Evolutionary conservation across 2,329 filamentous ascomycete species (phyloP).

Genomic region (Colletotrichum caudatum): DNA sequence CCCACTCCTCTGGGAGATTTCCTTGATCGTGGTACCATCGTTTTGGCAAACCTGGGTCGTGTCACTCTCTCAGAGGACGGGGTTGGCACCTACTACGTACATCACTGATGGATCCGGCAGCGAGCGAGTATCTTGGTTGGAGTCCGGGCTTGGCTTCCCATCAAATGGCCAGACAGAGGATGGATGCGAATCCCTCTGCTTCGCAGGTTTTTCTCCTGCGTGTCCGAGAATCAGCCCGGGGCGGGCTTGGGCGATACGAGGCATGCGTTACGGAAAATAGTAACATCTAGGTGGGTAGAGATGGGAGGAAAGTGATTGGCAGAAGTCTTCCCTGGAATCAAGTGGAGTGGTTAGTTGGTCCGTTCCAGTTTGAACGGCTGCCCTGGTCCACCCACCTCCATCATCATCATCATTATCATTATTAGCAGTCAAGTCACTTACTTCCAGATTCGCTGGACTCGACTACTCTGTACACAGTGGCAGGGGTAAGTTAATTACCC

Average conservation of each 20-base stretch:
- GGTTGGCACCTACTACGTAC: background rate
- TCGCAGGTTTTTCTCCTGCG: constrained; percentile 5
- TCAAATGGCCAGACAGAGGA: constrained; percentile 4
- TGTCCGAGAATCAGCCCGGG: background rate
- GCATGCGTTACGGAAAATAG: constrained; percentile 19
- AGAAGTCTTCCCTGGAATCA: constrained; percentile 12
- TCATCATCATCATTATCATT: no score
- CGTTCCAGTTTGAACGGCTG: constrained; percentile 28
- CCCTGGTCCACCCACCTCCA: background rate
- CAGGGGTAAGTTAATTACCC: no score
- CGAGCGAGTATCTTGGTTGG: background rate
- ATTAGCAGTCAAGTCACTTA: background rate
- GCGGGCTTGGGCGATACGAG: constrained; percentile 30
- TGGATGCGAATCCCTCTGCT: constrained; percentile 12
- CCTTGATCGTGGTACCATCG: constrained; percentile 31
- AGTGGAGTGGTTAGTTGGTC: constrained; percentile 28
- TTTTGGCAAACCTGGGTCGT: constrained; percentile 14
- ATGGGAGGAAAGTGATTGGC: constrained; percentile 18
- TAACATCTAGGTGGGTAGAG: background rate
- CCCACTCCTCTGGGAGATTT: background rate
- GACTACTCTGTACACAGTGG: background rate
- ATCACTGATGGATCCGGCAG: constrained; percentile 7
- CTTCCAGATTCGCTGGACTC: constrained; percentile 14
- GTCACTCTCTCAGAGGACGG: background rate
- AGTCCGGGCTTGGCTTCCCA: constrained; percentile 23